Percentiles rank a stretch among this genome's conserved stretches.
Evolutionary conservation across 2,329 filamentous ascomycete species (phyloP).

Genomic region (Alternaria triticina): DNA sequence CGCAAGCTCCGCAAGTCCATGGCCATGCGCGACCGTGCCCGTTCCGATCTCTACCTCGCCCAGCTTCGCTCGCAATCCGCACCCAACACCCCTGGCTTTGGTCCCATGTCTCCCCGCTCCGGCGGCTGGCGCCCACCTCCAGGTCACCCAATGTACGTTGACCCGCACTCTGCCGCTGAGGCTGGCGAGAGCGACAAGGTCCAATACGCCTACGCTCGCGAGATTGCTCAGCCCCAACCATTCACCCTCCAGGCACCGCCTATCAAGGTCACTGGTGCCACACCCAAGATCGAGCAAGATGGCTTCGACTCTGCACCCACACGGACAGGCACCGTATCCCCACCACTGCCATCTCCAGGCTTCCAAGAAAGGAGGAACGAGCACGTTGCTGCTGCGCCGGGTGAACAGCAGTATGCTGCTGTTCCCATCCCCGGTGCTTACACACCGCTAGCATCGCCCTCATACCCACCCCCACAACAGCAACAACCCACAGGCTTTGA

Average conservation of each 20-base stretch:
- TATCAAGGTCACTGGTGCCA: conserved; percentile 76
- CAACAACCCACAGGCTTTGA: conserved; percentile 43
- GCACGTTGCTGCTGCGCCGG: conserved; percentile 73
- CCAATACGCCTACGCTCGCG: conserved; percentile 50
- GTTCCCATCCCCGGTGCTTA: conserved; percentile 93
- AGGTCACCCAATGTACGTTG: conserved; percentile 51
- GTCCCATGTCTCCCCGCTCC: conserved; percentile 68
- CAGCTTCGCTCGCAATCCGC: conserved; percentile 75
- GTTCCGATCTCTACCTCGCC: conserved; percentile 90
- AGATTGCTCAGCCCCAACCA: conserved; percentile 59
- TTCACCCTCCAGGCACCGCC: conserved; percentile 91
- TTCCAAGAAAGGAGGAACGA: conserved; percentile 60
- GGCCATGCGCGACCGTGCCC: conserved; percentile 91
- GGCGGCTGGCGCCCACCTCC: conserved; percentile 57
- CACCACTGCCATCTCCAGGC: conserved; percentile 40
- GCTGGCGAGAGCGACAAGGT: conserved; percentile 55
- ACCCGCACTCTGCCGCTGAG: conserved; percentile 58
- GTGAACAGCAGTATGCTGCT: conserved; percentile 82
- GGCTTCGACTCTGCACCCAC: conserved; percentile 60
- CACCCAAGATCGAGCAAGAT: conserved; percentile 70
- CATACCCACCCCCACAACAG: conserved; percentile 45
- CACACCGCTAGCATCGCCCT: conserved; percentile 54
- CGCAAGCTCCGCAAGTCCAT: conserved; percentile 94
- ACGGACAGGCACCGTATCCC: conserved; percentile 47
- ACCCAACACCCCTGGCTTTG: conserved; percentile 90